Evolutionary conservation across 768 basidiomycete genomes (phyloP), one percentile per base, ranked within the genome.

Genomic region (Termitomyces sp.): DNA sequence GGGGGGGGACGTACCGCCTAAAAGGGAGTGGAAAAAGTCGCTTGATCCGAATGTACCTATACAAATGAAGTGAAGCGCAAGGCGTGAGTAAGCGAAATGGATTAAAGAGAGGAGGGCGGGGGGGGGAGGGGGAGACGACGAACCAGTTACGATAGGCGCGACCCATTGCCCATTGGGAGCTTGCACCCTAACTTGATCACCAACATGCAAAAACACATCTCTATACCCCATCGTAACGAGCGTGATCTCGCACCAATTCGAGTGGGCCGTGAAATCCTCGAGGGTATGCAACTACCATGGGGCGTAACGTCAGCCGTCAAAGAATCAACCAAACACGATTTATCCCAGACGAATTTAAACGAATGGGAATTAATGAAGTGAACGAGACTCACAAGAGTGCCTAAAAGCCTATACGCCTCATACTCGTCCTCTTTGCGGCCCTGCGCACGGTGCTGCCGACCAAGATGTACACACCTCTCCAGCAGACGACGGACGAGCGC

Each of bases 241-340:
- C 0, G 84, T 78, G 11, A 96, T 78, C 71, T 97, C 94, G 76
- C 89, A 92, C 69, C 91, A 95, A 75, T 96, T 91, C 56, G 88
- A 89, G 69, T 97, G 95, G 0, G 94, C 92, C 3, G 91, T 75
- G 69, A 91, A 95, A 68, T 97, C 93, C 68, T 95, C 93, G 6
- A 91, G 79, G 1, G 88, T 91, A 62, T 91, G 90, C 11, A 91
- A 74, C 88, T 89, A 30, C 46, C 27, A 27, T n/a, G n/a, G n/a
- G n/a, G n/a, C n/a, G n/a, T n/a, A n/a, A n/a, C n/a, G n/a, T n/a
- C n/a, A n/a, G n/a, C n/a, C n/a, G n/a, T n/a, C n/a, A n/a, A n/a
- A n/a, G n/a, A n/a, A 27, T 27, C 27, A 27, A 27, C 27, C 27
- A 27, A 27, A 27, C 27, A 27, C 18, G 6, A 36, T 34, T 4